Conservation (phyloP, 495 filamentous ascomycete genomes). For the Hyaloscypha variabilis region DNA sequence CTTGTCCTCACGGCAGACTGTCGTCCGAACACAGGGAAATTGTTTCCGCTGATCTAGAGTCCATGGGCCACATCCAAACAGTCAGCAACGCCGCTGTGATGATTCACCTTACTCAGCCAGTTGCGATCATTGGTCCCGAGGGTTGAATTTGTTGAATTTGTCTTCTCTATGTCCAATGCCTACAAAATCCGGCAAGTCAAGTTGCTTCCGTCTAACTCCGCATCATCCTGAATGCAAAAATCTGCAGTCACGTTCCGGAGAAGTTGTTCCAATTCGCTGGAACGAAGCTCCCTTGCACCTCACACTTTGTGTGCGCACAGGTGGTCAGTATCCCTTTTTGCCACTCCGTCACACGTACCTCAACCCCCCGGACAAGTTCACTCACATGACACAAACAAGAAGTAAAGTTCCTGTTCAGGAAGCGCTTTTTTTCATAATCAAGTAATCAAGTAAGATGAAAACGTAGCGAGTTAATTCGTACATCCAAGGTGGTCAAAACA, state of each 20-base stretch:
- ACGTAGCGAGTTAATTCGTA: not conserved
- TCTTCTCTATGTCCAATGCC: not conserved
- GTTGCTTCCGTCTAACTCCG: not conserved
- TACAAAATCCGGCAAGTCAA: not conserved
- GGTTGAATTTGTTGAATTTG: not conserved
- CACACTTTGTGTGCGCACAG: not conserved
- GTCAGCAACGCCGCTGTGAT: not conserved
- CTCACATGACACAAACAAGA: not conserved
- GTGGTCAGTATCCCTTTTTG: not conserved
- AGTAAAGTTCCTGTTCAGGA: not conserved
- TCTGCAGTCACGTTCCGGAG: not conserved
- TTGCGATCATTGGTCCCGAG: not conserved
- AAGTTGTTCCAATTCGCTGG: not conserved
- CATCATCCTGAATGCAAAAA: not conserved
- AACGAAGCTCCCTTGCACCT: not conserved
- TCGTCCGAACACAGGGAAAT: not conserved
- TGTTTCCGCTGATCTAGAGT: not conserved
- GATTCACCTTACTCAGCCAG: not conserved
- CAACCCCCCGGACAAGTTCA: not conserved
- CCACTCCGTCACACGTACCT: too few species aligned
- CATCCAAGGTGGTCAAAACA: not conserved
- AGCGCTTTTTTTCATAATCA: not conserved
- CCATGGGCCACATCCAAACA: not conserved
- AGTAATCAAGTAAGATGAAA: not conserved
- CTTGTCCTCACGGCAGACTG: slow-evolving; percentile 6